A percentile compares a stretch with the other conserved stretches of the same genome.
Evolutionary conservation across 2,329 filamentous ascomycete species (phyloP).

Genomic region (Colletotrichum sp.): DNA sequence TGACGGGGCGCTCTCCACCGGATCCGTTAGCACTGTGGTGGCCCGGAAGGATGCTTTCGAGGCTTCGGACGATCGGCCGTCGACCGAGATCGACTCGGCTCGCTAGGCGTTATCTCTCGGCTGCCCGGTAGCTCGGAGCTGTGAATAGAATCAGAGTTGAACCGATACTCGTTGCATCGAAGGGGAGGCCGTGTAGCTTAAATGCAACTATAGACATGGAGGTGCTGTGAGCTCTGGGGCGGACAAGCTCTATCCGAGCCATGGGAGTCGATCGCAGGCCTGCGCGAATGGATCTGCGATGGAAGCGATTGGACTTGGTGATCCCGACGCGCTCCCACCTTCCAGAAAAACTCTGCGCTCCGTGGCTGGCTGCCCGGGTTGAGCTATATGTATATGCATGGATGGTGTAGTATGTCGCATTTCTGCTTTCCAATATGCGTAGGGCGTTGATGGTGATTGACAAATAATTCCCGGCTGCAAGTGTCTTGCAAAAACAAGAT

Average conservation of each 20-base stretch:
- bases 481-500: not conserved
- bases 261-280: not conserved
- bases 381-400: not conserved
- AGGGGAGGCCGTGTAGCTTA: not conserved
- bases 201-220: not conserved
- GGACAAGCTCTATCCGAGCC: not conserved
- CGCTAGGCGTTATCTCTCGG: not conserved
- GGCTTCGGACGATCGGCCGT: not conserved
- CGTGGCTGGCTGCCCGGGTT: not conserved
- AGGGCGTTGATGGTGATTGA: not conserved
- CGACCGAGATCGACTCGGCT: slow-evolving; percentile 4
- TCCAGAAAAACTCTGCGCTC: not conserved
- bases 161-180: not conserved
- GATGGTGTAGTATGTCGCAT: not conserved
- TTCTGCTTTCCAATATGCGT: not conserved
- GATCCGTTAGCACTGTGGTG: not conserved
- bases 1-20: not conserved
- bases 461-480: not conserved
- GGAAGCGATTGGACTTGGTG: not conserved
- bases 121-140: not conserved
- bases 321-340: not conserved
- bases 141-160: not conserved
- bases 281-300: not conserved
- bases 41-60: not conserved
- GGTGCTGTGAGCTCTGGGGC: not conserved